Base-by-base conservation (phyloP, 108 stramenopile genomes). In the Nannochloropsis salina region DNA sequence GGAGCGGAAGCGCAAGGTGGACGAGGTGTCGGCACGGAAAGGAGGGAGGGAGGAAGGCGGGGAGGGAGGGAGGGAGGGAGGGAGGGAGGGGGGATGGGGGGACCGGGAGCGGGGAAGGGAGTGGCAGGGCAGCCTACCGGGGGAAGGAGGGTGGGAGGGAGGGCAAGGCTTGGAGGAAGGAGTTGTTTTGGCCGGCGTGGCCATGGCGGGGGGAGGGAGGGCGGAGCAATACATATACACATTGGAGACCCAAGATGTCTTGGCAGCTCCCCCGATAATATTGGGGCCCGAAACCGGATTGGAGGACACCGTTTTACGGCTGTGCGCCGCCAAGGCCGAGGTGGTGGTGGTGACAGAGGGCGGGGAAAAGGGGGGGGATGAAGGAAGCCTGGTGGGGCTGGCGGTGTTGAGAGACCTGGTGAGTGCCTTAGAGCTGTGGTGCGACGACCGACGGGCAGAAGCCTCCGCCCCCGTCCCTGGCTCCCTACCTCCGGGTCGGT, bases 101-200 rank as follows among this genome's bases (percentile, higher is more conserved):
- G 47, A 12, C 9, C 47, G 47, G 47, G 47, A 12, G 12, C 10
- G 47, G 47, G 47, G 47, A 12, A 12, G 12, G 12, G 47, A 51
- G 61, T 74, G 15, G 2, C 20, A 74, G 2, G 61, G 61, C 20
- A 74, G 20, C 2, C n/a, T 74, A 5, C 2, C n/a, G 4, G 20
- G 20, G 61, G 61, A 74, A n/a, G 61, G 61, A 74, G 61, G 61
- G 61, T 20, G 61, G 61, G 61, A 74, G 61, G 61, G 61, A 74
- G 61, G 61, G 61, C 15, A n/a, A n/a, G 61, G 61, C 15, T 15
- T 5, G 61, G 61, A 74, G 61, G 61, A 74, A 5, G 61, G 61
- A 15, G n/a, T 74, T n/a, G n/a, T 74, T n/a, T 4, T 74, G n/a
- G 20, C 61, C 2, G 61, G 61, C 20, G n/a, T n/a, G n/a, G n/a